Evolutionary conservation across 2,329 filamentous ascomycete genomes (phyloP).

Genomic region (Calonectria henricotiae): DNA sequence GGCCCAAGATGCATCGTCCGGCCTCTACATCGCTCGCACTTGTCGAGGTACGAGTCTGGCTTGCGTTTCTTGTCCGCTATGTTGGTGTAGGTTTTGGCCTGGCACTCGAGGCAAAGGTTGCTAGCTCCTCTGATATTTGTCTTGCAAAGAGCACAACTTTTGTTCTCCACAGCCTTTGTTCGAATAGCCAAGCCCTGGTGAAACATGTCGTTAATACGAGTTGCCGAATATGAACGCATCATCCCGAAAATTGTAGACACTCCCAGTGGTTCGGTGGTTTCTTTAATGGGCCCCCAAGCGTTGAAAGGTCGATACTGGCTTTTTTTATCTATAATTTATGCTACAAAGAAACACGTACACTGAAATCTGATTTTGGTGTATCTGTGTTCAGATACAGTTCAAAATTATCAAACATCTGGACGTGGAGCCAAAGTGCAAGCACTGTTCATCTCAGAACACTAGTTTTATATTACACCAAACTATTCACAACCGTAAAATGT

Average conservation of each 20-base stretch:
- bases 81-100: background rate
- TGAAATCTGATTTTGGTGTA: too few species aligned
- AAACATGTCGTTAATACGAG: background rate
- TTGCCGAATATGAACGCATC: background rate
- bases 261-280: background rate
- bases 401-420: too few species aligned
- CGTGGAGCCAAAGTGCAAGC: too few species aligned
- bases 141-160: slow-evolving; percentile 34
- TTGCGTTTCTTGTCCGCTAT: background rate
- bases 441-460: too few species aligned
- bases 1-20: slow-evolving; percentile 46
- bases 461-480: too few species aligned
- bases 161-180: background rate
- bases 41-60: slow-evolving; percentile 32
- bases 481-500: too few species aligned
- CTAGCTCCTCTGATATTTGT: background rate
- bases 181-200: background rate
- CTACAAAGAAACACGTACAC: too few species aligned
- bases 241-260: background rate
- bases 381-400: too few species aligned
- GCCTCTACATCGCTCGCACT: slow-evolving; percentile 20
- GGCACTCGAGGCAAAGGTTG: slow-evolving; percentile 35
- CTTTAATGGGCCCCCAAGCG: too few species aligned
- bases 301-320: too few species aligned
- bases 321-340: too few species aligned